Evolutionary conservation across 371 early-diverging fungal genomes (phyloP).

Genomic region (Blyttiomyces sp.): DNA sequence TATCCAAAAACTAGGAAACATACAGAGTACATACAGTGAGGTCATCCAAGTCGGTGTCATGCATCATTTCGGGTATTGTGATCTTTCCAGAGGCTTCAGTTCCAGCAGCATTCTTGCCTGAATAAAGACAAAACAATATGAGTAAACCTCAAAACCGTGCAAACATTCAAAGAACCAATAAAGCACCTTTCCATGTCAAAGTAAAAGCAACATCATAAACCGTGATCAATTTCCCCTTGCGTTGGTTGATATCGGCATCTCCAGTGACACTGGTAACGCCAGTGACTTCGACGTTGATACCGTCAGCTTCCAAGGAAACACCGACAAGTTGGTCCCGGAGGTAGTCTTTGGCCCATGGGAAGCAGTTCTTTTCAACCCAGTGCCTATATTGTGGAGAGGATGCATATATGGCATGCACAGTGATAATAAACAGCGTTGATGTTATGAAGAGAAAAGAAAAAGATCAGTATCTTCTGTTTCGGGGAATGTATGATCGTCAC

Average conservation of each 20-base stretch:
- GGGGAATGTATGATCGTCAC: not conserved
- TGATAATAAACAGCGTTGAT: not conserved
- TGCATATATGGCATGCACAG: not conserved
- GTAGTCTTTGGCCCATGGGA: conserved; percentile 81
- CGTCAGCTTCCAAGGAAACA: conserved; percentile 46
- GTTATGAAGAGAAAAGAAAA: not conserved
- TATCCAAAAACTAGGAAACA: not conserved
- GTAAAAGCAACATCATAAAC: conserved; percentile 79
- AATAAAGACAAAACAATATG: not conserved
- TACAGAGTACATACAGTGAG: conserved; percentile 58
- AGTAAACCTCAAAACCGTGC: not conserved
- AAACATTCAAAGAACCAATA: not conserved
- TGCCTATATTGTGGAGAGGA: conserved; percentile 39
- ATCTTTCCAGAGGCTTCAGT: conserved; percentile 71
- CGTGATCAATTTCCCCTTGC: conserved; percentile 87
- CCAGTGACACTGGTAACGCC: conserved; percentile 66
- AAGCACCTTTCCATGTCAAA: conserved; percentile 64
- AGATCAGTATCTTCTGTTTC: not conserved
- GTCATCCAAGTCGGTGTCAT: conserved; percentile 79
- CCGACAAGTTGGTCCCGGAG: conserved; percentile 56
- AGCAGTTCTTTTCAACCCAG: conserved; percentile 91
- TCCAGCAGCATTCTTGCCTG: conserved; percentile 46
- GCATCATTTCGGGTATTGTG: conserved; percentile 86
- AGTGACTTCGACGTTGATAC: conserved; percentile 52
- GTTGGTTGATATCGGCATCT: conserved; percentile 86